Conservation (phyloP, 2,329 filamentous ascomycete species). For the Apiospora hydei region DNA sequence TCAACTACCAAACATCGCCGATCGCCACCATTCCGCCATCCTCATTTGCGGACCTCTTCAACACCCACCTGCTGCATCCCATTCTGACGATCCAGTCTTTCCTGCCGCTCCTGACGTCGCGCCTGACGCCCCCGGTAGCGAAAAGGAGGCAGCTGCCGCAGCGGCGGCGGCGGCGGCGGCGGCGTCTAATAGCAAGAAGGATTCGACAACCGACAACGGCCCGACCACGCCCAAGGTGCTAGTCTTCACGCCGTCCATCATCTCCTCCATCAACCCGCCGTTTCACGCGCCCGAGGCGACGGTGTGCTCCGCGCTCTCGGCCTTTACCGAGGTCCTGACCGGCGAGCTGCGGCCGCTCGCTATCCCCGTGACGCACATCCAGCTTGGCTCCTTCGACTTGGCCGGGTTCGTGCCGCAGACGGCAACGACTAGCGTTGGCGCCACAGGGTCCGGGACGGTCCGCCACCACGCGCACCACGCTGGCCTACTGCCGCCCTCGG, state of each 20-base stretch:
- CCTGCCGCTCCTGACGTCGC: slow-evolving; percentile 76
- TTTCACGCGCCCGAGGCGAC: slow-evolving; percentile 88
- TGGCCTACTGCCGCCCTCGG: slow-evolving; percentile 49
- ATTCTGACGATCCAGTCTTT: slow-evolving; percentile 90
- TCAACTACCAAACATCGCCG: slow-evolving; percentile 81
- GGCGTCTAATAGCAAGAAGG: slow-evolving; percentile 35
- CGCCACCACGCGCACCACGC: slow-evolving; percentile 40
- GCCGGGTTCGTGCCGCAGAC: slow-evolving; percentile 63
- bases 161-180: neutral
- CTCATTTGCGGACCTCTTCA: slow-evolving; percentile 87
- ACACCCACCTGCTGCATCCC: slow-evolving; percentile 88
- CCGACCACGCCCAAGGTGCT: slow-evolving; percentile 69
- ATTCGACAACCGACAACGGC: slow-evolving; percentile 29
- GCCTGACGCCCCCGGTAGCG: slow-evolving; percentile 52
- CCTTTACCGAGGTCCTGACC: slow-evolving; percentile 81
- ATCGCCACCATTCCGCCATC: slow-evolving; percentile 86
- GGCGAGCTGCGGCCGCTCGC: slow-evolving; percentile 79
- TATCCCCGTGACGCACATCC: slow-evolving; percentile 85
- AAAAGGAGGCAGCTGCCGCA: slow-evolving; percentile 28
- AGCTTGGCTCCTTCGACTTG: slow-evolving; percentile 91
- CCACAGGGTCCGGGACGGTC: slow-evolving; percentile 30
- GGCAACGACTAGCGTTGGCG: neutral
- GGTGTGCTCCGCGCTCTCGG: slow-evolving; percentile 84
- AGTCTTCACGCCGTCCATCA: slow-evolving; percentile 80
- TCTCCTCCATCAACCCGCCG: slow-evolving; percentile 79